Evolutionary conservation across 495 filamentous ascomycete species (phyloP).

Genomic region (Sporormia fimetaria): DNA sequence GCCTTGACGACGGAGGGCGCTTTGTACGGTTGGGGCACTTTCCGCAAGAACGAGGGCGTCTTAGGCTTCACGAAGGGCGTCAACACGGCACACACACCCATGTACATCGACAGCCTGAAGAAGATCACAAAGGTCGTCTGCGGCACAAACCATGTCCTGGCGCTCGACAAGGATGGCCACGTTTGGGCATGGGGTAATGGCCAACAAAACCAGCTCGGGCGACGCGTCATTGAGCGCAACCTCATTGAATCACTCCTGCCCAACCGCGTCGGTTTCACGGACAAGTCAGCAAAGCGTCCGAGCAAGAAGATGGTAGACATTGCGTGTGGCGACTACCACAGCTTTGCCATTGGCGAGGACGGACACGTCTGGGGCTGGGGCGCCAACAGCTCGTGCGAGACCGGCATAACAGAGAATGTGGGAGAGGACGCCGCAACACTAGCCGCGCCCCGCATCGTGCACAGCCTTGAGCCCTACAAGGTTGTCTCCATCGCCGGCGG

Average conservation of each 20-base stretch:
- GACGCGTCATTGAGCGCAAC: constrained; percentile 52
- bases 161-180: constrained; percentile 52
- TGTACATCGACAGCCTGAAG: constrained; percentile 43
- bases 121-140: constrained; percentile 49
- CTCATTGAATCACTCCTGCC: constrained; percentile 51
- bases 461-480: constrained; percentile 44
- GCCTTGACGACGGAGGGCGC: constrained; percentile 51
- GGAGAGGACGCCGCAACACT: constrained; percentile 53
- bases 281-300: constrained; percentile 26
- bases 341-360: constrained; percentile 62
- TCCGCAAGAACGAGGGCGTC: constrained; percentile 55
- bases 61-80: constrained; percentile 49
- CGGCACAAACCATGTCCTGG: constrained; percentile 62
- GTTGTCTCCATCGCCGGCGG: constrained; percentile 52
- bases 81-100: constrained; percentile 35
- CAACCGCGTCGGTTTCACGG: constrained; percentile 49
- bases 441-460: constrained; percentile 46
- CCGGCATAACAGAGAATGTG: constrained; percentile 56
- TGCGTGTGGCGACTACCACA: constrained; percentile 56
- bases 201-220: constrained; percentile 66
- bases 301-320: constrained; percentile 46
- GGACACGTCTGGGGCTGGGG: constrained; percentile 75
- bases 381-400: constrained; percentile 75
- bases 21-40: constrained; percentile 65
- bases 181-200: constrained; percentile 63